Conservation (phyloP, 345 rosid genomes). For the Linum lewisii region DNA sequence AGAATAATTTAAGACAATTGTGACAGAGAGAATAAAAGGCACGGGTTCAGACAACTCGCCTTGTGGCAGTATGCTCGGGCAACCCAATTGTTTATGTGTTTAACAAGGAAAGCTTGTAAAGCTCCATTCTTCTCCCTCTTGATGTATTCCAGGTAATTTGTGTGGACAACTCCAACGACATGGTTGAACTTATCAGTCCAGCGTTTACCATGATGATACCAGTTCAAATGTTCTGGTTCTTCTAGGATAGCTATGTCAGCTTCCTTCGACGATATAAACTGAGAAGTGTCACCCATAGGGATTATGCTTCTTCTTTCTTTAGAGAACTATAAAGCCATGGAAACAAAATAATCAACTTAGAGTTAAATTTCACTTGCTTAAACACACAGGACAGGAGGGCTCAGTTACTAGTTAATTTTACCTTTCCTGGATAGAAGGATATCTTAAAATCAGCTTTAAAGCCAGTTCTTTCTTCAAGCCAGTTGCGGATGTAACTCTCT, state of each 20-base stretch:
- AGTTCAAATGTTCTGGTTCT: slow-evolving; percentile 95
- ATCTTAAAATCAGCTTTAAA: slow-evolving; percentile 83
- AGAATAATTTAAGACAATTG: not conserved
- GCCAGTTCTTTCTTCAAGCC: slow-evolving; percentile 93
- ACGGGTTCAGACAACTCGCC: slow-evolving; percentile 30
- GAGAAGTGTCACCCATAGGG: slow-evolving; percentile 94
- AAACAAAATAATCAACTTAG: slow-evolving; percentile 6
- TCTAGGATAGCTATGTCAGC: slow-evolving; percentile 91
- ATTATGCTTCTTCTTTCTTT: slow-evolving; percentile 89
- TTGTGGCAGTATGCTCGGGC: slow-evolving; percentile 84
- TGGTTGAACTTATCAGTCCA: slow-evolving; percentile 97
- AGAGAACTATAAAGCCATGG: slow-evolving; percentile 45
- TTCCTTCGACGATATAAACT: slow-evolving; percentile 73
- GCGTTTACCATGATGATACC: slow-evolving; percentile 95
- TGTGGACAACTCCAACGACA: slow-evolving; percentile 94
- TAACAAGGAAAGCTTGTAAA: slow-evolving; percentile 85
- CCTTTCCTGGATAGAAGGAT: slow-evolving; percentile 99
- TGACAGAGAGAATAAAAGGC: not conserved
- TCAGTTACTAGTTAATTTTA: slow-evolving; percentile 17
- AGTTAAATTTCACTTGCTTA: not conserved
- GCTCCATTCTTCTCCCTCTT: slow-evolving; percentile 96
- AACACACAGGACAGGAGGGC: not conserved
- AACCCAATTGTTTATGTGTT: slow-evolving; percentile 89
- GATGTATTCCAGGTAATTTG: slow-evolving; percentile 95
- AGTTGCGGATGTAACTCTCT: slow-evolving; percentile 77